Conservation (phyloP, 805 yeast species). For the Nakazawaea ambrosiae region DNA sequence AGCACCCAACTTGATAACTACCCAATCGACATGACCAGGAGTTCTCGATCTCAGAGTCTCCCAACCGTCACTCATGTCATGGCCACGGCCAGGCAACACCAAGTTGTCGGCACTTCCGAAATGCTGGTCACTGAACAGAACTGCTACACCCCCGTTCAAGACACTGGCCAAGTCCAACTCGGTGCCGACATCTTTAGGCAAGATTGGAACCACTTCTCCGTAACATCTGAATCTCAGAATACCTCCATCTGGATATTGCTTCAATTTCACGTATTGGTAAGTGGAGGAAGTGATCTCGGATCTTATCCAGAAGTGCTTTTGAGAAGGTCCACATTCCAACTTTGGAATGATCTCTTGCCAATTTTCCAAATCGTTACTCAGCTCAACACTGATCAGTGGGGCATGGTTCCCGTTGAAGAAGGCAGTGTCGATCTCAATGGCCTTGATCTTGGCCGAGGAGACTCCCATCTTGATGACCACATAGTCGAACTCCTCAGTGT, state of each 20-base stretch:
- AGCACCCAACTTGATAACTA: slow-evolving; percentile 65
- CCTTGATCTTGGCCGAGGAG: slow-evolving; percentile 68
- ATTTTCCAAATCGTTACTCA: slow-evolving; percentile 29
- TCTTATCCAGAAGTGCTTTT: slow-evolving; percentile 75
- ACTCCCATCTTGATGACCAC: slow-evolving; percentile 82
- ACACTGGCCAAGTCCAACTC: slow-evolving; percentile 75
- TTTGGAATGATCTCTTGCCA: slow-evolving; percentile 74
- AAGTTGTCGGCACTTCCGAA: slow-evolving; percentile 89
- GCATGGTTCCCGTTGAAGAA: slow-evolving; percentile 95
- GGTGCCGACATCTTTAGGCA: slow-evolving; percentile 38
- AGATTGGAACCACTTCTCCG: slow-evolving; percentile 75
- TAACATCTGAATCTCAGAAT: slow-evolving; percentile 90
- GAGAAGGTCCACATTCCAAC: slow-evolving; percentile 83
- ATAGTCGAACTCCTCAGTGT: slow-evolving; percentile 79
- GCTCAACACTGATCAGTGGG: slow-evolving; percentile 83
- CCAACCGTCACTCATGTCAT: slow-evolving; percentile 98
- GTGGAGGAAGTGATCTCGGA: slow-evolving; percentile 46
- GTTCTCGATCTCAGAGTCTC: slow-evolving; percentile 86
- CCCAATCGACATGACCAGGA: slow-evolving; percentile 90
- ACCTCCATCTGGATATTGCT: slow-evolving; percentile 98
- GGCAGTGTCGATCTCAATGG: slow-evolving; percentile 89
- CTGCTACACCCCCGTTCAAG: slow-evolving; percentile 82
- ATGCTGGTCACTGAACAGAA: slow-evolving; percentile 83
- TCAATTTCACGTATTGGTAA: slow-evolving; percentile 75
- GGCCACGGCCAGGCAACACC: slow-evolving; percentile 88